Base-by-base conservation (phyloP, 2,329 filamentous ascomycete genomes). In the Leptodontidium sp. region DNA sequence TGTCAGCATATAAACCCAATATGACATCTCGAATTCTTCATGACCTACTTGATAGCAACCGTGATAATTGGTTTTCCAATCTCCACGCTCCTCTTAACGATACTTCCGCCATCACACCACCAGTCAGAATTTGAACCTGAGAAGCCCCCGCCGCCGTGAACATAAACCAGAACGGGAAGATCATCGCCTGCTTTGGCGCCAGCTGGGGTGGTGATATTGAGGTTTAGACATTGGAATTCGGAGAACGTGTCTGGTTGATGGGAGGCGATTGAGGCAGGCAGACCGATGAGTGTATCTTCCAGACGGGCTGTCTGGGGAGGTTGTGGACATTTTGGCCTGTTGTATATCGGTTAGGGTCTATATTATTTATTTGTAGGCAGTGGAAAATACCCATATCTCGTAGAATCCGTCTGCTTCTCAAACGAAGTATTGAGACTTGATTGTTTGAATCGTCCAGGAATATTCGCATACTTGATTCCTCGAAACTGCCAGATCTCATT, bases 131-230 rank as follows among this genome's bases (percentile, higher is more conserved):
- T 70, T 7, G 61, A 49, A 3, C 84, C 84, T 73, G 80, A 76
- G 61, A 75, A 79, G 47, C 81, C 82, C 15, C 81, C 82, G 45
- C 82, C 82, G 61, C 82, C 76, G 69, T 87, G 83, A 49, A 88
- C 86, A 84, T 85, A 88, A 0, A 87, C 81, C n/a, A 80, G 80
- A 5, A 88, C 83, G 83, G 86, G 14, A 86, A 79, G 32, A 24
- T 29, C 52, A 29, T 17, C 45, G 24, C 49, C 38, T 69, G 75
- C 62, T 67, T 66, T 68, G 73, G 70, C 79, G 5, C 83, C 82
- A 50, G 81, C 74, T 0, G 84, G 84, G 15, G 85, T 81, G n/a
- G 66, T 70, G 11, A 73, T 68, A 11, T 69, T 71, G 68, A 88
- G 77, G 59, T 84, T 85, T 8, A 88, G 78, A 70, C 86, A 88